Conservation (phyloP, 2,329 filamentous ascomycete species). For the Alternaria dauci region DNA sequence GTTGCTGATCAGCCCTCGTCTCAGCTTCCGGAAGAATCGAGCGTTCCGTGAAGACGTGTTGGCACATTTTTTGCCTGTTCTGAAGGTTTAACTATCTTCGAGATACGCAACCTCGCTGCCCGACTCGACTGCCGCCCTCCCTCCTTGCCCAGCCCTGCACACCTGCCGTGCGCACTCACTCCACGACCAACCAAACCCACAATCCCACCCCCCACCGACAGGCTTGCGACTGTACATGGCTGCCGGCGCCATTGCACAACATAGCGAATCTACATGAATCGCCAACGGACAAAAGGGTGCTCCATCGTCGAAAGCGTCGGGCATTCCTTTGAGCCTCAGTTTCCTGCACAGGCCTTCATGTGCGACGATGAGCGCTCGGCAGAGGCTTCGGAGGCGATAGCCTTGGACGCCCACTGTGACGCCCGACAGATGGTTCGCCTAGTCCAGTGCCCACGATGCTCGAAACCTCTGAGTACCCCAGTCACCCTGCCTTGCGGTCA, state of each 20-base stretch:
- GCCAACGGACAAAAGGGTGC: conserved; percentile 44
- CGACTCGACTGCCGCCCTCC: not conserved
- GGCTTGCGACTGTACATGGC: conserved; percentile 32
- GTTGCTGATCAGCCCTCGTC: conserved; percentile 15
- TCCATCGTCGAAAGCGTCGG: conserved; percentile 44
- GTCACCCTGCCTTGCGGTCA: conserved; percentile 83
- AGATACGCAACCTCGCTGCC: conserved; percentile 3
- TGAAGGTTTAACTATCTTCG: conserved; percentile 1
- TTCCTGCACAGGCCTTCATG: conserved; percentile 53
- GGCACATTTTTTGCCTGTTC: conserved; percentile 8
- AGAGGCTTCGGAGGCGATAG: conserved; percentile 46
- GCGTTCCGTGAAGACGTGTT: conserved; percentile 14
- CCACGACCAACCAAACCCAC: conserved; percentile 14
- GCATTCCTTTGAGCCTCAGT: conserved; percentile 41
- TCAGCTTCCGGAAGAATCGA: conserved; percentile 11
- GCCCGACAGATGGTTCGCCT: conserved; percentile 73
- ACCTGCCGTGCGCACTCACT: conserved; percentile 7
- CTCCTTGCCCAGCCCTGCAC: not conserved
- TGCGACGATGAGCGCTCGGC: conserved; percentile 47
- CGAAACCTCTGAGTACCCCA: conserved; percentile 70
- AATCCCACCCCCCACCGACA: conserved; percentile 6
- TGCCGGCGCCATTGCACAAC: conserved; percentile 23
- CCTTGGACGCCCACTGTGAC: conserved; percentile 61
- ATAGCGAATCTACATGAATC: conserved; percentile 47
- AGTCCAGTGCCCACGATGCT: conserved; percentile 80